phyloP scores from a whole-genome alignment of 1,139 yeast species.

The Zygoascus hellenicus region DNA sequence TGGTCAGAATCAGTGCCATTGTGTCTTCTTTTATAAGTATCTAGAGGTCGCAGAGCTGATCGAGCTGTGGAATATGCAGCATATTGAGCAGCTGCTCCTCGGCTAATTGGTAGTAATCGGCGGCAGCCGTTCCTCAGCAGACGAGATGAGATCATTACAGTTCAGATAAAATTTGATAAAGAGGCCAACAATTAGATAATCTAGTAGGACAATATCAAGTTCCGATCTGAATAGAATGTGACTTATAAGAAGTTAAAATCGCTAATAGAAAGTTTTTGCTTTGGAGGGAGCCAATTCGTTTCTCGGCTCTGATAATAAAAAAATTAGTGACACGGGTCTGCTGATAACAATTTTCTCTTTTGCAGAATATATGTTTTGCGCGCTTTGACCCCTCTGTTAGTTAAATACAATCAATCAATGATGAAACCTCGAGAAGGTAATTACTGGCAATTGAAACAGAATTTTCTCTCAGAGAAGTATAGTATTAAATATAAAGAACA shows the following conservation, averaged over 20 bases:
- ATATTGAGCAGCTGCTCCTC: not conserved
- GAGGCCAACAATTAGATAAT: not conserved
- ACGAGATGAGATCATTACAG: not conserved
- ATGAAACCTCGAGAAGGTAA: too few relatives aligned
- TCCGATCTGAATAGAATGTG: not conserved
- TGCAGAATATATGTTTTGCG: too few relatives aligned
- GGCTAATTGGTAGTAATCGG: not conserved
- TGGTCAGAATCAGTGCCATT: conserved; percentile 68
- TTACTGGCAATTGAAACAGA: too few relatives aligned
- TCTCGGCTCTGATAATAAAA: too few relatives aligned
- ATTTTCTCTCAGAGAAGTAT: too few relatives aligned
- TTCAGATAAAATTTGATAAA: not conserved
- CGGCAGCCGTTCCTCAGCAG: conserved; percentile 3
- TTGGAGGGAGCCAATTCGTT: not conserved
- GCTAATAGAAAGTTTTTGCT: not conserved
- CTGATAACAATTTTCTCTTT: not conserved
- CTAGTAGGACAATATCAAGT: not conserved
- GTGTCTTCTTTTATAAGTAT: conserved; percentile 86
- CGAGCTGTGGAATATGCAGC: conserved; percentile 1
- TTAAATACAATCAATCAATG: too few relatives aligned
- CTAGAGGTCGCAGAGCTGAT: conserved; percentile 41
- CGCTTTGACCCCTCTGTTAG: too few relatives aligned
- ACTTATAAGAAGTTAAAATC: not conserved
- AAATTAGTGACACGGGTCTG: not conserved
- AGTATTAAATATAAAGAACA: too few relatives aligned